These are phyloP conservation scores for Aspergillus novoparasiticus DNA, from an alignment of 2,329 filamentous ascomycete species.

Conservation along the genomic window DNA sequence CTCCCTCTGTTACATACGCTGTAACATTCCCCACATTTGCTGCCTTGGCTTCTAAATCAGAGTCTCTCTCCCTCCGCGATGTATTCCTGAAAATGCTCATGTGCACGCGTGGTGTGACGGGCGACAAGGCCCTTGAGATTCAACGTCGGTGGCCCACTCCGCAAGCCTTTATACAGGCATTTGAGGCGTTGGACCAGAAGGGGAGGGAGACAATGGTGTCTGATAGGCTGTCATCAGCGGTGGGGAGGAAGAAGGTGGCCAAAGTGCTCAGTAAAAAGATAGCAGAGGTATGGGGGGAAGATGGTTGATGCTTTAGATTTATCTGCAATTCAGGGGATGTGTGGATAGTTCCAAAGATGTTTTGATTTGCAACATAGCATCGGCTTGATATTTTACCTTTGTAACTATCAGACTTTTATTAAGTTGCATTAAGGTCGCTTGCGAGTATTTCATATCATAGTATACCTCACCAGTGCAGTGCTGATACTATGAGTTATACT, in stretches of 20 bases:
- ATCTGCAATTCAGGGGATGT: background rate
- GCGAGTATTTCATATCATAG: background rate
- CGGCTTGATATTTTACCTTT: too few relatives aligned
- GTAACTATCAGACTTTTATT: background rate
- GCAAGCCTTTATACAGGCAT: conserved; percentile 70
- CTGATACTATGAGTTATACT: background rate
- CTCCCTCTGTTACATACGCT: conserved; percentile 55
- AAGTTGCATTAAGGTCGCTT: background rate
- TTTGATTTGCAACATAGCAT: background rate
- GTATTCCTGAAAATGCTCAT: conserved; percentile 84
- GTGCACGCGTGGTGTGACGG: conserved; percentile 74
- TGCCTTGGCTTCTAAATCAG: conserved; percentile 73
- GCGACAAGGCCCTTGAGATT: conserved; percentile 77
- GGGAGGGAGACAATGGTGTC: conserved; percentile 64
- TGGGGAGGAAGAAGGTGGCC: conserved; percentile 69
- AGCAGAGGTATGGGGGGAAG: conserved; percentile 69
- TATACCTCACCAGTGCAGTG: background rate
- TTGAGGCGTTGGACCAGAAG: conserved; percentile 56
- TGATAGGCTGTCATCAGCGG: conserved; percentile 56
- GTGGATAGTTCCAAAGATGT: background rate
- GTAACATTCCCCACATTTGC: conserved; percentile 73
- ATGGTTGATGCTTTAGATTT: conserved; percentile 12
- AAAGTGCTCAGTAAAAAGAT: conserved; percentile 69
- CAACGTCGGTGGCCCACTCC: conserved; percentile 79
- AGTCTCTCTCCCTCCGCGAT: conserved; percentile 72